A percentile compares a stretch with the other conserved stretches of the same genome.
Conservation (phyloP, 192 early-diverging fungal species). For the Pilaira anomala region DNA sequence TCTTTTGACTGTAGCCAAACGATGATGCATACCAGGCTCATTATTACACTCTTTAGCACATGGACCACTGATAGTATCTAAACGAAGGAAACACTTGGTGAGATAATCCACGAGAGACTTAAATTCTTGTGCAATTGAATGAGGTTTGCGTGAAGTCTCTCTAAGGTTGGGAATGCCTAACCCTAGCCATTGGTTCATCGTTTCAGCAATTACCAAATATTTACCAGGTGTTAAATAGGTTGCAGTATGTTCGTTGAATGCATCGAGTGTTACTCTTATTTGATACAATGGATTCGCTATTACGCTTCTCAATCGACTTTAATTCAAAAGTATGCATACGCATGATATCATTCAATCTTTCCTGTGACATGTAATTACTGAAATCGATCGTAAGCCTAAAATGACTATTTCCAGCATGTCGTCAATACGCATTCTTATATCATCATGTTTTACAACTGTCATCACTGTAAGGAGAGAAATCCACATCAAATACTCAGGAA, state of each 20-base stretch:
- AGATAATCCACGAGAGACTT: neutral
- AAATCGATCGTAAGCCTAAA: neutral
- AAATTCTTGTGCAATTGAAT: neutral
- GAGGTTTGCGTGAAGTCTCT: neutral
- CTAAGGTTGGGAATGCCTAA: neutral
- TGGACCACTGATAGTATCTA: neutral
- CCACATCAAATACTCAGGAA: slow-evolving; percentile 4
- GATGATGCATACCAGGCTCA: neutral
- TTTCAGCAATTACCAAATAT: neutral
- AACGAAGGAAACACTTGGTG: neutral
- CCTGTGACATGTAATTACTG: neutral
- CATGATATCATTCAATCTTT: neutral
- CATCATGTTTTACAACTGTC: neutral
- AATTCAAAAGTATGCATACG: neutral
- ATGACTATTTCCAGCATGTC: neutral
- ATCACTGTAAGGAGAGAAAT: neutral
- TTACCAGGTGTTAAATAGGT: neutral
- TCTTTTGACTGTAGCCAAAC: neutral
- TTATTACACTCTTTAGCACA: neutral
- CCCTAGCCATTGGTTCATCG: neutral
- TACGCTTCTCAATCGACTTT: neutral
- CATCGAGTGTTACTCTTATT: neutral
- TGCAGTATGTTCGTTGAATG: neutral
- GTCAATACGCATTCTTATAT: neutral
- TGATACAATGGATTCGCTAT: neutral